Evolutionary conservation across 345 rosid species (phyloP), one percentile per base, ranked within the genome.

Genomic region (Eucalyptus decipiens): DNA sequence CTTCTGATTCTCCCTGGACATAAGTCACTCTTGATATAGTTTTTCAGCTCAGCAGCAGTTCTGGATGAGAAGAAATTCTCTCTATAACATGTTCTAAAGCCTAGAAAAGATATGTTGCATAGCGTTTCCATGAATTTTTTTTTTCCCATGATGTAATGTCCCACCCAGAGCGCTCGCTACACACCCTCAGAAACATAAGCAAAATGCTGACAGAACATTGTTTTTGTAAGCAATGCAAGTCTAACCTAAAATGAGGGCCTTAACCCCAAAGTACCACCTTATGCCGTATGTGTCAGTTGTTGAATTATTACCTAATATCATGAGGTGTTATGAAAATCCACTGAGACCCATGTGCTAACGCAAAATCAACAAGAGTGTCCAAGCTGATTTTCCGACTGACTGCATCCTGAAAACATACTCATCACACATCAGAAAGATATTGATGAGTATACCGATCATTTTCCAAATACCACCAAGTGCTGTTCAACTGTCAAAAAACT

Each of bases 241-340:
- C 43, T 10, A 72, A n/a, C 12, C 42, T 58, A 37, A 87, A 17
- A 47, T 45, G 34, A 48, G 85, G 85, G 47, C 47, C 85, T 40
- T 76, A 56, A 16, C 52, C 52, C 54, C 34, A 62, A 42, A 86
- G n/a, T 37, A 54, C 21, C 49, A 86, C 83, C 9, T 76, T 11
- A 76, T 21, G 30, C 85, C 3, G 24, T 45, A 86, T 32, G 87
- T 40, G 43, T 32, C 51, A 86, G 30, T 40, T 21, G 85, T 76
- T 21, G 47, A 76, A 11, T 76, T 37, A 40, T 90, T 90, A 98
- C 99, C 98, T 94, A 93, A 98, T 95, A 91, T 98, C 99, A 92
- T 97, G 99, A 89, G 99, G 99, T 65, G 99, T 98, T 88, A 98
- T 98, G 91, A 98, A 96, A 90, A 98, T 95, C 99, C 99, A 98